Evolutionary conservation across 2,329 filamentous ascomycete genomes (phyloP).

Genomic region (Colletotrichum somersetense): DNA sequence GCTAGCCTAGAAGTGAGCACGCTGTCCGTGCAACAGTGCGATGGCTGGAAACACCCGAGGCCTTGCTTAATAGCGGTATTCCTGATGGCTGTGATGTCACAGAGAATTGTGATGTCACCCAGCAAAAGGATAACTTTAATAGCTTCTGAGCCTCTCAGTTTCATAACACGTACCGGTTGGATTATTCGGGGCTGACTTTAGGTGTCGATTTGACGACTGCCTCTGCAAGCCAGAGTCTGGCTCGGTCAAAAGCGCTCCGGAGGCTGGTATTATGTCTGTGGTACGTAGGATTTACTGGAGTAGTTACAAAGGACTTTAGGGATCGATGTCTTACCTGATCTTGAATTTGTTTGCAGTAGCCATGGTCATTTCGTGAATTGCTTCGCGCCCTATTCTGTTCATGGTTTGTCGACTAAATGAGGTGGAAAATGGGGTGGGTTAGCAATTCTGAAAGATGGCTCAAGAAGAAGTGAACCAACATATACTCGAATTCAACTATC

Average conservation of each 20-base stretch:
- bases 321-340: constrained; percentile 33
- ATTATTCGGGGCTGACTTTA: constrained; percentile 20
- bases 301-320: constrained; percentile 34
- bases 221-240: constrained; percentile 42
- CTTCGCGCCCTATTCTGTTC: not conserved
- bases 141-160: not conserved
- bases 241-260: constrained; percentile 37
- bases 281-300: constrained; percentile 47
- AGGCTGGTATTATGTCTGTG: constrained; percentile 42
- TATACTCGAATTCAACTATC: not conserved
- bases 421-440: not conserved
- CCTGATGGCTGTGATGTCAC: constrained; percentile 50
- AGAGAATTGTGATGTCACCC: constrained; percentile 51
- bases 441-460: not conserved
- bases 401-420: constrained; percentile 19
- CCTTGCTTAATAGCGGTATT: constrained; percentile 52
- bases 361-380: not conserved
- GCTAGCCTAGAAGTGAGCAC: constrained; percentile 49
- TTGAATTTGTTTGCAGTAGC: constrained; percentile 19
- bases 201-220: constrained; percentile 25
- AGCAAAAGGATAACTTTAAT: constrained; percentile 48
- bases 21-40: constrained; percentile 53
- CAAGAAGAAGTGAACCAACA: not conserved
- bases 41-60: constrained; percentile 52
- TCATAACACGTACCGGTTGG: not conserved